Evolutionary conservation across 164 flowering plant species (phyloP).

Genomic region (Stephania yunnanensis): DNA sequence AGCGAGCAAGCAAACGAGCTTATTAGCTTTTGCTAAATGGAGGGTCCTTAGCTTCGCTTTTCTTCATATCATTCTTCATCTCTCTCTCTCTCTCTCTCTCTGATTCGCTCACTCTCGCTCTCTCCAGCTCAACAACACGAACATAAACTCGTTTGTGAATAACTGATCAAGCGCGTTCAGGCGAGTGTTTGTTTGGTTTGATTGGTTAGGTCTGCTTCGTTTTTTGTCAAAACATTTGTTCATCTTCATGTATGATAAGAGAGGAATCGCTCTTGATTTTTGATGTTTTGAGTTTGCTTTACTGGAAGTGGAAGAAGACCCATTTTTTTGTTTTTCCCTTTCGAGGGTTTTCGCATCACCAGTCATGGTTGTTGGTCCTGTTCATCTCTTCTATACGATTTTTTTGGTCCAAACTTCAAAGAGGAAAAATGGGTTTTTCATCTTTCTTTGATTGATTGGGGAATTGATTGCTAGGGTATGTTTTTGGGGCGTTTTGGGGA

Average conservation of each 20-base stretch:
- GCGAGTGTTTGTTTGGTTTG: background rate
- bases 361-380: background rate
- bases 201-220: background rate
- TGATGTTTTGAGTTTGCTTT: background rate
- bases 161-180: background rate
- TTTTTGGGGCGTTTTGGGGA: background rate
- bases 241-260: background rate
- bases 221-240: background rate
- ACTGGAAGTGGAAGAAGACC: background rate
- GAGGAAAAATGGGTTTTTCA: too few relatives aligned
- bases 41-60: slow-evolving; percentile 37
- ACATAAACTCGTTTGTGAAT: too few relatives aligned
- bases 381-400: background rate
- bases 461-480: background rate
- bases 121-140: background rate
- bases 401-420: too few relatives aligned
- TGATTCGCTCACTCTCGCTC: background rate
- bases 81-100: background rate
- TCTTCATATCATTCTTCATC: background rate
- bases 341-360: background rate
- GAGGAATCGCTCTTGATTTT: background rate
- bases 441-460: background rate
- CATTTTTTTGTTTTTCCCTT: background rate
- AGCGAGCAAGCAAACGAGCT: slow-evolving; percentile 14
- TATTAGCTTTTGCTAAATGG: slow-evolving; percentile 54